phyloP scores from a whole-genome alignment of 371 early-diverging fungal species.

The Modicella reniformis region DNA sequence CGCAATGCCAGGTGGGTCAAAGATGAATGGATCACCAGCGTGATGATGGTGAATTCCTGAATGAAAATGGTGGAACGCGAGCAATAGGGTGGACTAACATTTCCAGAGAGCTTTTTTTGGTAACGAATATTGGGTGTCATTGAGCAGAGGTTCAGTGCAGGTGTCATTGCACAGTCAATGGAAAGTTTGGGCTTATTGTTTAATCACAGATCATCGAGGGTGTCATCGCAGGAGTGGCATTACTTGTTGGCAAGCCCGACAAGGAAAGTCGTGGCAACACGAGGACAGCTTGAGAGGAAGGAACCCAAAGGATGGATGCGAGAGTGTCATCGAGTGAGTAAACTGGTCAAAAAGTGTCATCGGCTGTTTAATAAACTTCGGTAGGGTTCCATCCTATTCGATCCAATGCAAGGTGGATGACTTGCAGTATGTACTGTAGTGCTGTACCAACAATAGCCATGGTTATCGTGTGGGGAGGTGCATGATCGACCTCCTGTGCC shows the following conservation, averaged over 20 bases:
- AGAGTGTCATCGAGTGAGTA: constrained; percentile 26
- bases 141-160: neutral
- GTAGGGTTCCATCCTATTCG: neutral
- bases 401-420: neutral
- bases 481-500: neutral
- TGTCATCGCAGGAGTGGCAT: too few species aligned
- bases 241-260: too few species aligned
- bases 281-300: too few species aligned
- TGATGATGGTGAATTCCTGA: constrained; percentile 8
- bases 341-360: neutral
- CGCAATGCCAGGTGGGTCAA: too few species aligned
- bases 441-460: neutral
- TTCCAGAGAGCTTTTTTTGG: neutral
- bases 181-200: neutral
- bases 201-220: neutral
- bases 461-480: neutral
- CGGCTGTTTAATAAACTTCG: neutral
- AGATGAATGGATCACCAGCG: neutral
- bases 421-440: too few species aligned
- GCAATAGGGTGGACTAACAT: neutral
- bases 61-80: constrained; percentile 5
- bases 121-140: neutral
- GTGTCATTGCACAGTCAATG: constrained; percentile 20
- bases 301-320: too few species aligned
- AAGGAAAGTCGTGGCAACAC: too few species aligned